Base-by-base conservation (phyloP, 2,329 filamentous ascomycete species). In the Podosphaera xanthii region DNA sequence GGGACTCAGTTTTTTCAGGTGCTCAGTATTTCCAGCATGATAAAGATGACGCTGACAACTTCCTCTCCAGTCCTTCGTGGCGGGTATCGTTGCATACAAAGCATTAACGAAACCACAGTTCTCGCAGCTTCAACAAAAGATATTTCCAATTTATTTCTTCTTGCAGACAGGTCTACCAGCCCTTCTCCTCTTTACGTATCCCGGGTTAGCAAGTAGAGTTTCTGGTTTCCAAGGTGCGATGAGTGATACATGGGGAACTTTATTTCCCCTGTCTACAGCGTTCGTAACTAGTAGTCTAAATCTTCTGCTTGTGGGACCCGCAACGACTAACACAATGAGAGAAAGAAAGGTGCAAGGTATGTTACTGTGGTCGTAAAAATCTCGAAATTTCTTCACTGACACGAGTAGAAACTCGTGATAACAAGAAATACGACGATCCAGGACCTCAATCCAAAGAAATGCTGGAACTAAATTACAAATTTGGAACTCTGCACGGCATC, bases 141-240 rank as follows among this genome's bases (percentile, higher is more conserved):
- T 90, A 58, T 95, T 96, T 73, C 88, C 88, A 40, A 77, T 87
- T 66, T 98, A 94, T 76, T 97, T 97, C 70, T 76, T 80, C 53
- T 74, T 97, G 60, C 91, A 97, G 73, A 83, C 87, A 3, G 76
- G 77, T 4, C 74, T 91, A 0, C 87, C 92, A 0, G 70, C 84
- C 14, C 68, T 87, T 31, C 74, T 96, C 22, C 83, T 85, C 30
- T 69, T 94, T 59, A 96, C 91, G 3, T 91, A 87, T 68, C 89
- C 89, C 4, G 82, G 79, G n/a, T 65, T 68, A 64, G 68, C 68
- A 38, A 63, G 68, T 3, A 52, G 36, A 63, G 64, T 74, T 60
- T 71, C 72, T 54, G 72, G 80, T 56, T 59, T 83, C 58, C 66
- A 70, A 7, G 81, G 82, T 10, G 76, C 80, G 53, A 72, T 75